phyloP scores from a whole-genome alignment of 2,329 filamentous ascomycete genomes.

The Shiraia bambusicola region DNA sequence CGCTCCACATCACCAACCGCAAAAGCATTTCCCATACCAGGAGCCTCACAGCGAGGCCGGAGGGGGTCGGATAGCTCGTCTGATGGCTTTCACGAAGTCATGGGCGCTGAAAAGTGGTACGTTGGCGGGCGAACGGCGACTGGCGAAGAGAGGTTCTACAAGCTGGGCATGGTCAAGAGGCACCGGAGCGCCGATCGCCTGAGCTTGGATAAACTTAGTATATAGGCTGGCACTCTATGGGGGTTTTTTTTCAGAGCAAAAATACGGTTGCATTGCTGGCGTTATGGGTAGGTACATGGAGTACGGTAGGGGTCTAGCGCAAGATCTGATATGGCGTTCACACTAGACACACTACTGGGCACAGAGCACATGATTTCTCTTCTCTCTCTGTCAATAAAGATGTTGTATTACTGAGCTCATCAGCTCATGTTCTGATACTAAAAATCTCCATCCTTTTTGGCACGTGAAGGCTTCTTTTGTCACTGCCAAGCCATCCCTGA shows the following conservation, averaged over 20 bases:
- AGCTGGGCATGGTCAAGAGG: slow-evolving; percentile 72
- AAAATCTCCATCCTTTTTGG: background rate
- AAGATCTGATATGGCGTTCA: slow-evolving; percentile 13
- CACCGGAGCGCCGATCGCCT: slow-evolving; percentile 73
- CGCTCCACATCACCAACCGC: slow-evolving; percentile 41
- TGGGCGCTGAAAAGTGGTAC: slow-evolving; percentile 77
- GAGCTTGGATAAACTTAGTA: slow-evolving; percentile 72
- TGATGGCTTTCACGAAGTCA: slow-evolving; percentile 73
- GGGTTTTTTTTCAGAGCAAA: slow-evolving; percentile 8
- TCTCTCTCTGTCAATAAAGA: slow-evolving; percentile 9
- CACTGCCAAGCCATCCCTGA: slow-evolving; percentile 1
- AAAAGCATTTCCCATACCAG: slow-evolving; percentile 41
- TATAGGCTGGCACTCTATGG: slow-evolving; percentile 53
- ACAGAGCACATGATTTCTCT: slow-evolving; percentile 2
- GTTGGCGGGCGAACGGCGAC: slow-evolving; percentile 73
- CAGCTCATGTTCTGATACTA: slow-evolving; percentile 7
- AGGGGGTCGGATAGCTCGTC: slow-evolving; percentile 74
- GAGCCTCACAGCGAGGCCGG: slow-evolving; percentile 45
- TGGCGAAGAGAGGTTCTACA: slow-evolving; percentile 81
- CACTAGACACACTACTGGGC: slow-evolving; percentile 7
- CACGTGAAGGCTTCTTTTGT: slow-evolving; percentile 14
- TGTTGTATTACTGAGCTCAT: slow-evolving; percentile 10
- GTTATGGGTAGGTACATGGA: slow-evolving; percentile 21
- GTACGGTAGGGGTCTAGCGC: slow-evolving; percentile 9
- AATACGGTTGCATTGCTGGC: slow-evolving; percentile 30